Evolutionary conservation across 495 filamentous ascomycete genomes (phyloP), one percentile per base, ranked within the genome.

Genomic region (Daldinia bambusicola): DNA sequence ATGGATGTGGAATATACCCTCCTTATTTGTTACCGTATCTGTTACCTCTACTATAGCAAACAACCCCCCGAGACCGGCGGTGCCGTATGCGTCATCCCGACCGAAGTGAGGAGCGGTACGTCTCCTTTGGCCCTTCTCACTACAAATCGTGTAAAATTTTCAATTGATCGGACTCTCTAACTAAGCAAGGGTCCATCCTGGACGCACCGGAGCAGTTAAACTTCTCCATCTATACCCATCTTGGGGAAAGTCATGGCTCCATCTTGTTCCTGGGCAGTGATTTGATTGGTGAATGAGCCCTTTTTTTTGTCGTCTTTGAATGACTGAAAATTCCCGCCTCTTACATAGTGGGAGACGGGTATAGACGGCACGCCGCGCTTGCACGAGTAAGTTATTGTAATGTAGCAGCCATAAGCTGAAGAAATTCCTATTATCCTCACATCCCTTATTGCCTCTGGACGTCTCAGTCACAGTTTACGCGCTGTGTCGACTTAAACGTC

Each of bases 11-110:
- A n/a, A n/a, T n/a, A n/a, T n/a, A n/a, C n/a, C n/a, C 6, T 22
- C 43, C 16, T 52, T 53, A n/a, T 30, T 22, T 53, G 50, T 53
- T 53, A 53, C 50, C 55, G 34, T 30, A 38, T 40, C 5, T 38
- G 55, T 41, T 38, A 38, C 32, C 10, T 4, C 16, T 57, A 36
- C 53, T 56, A 36, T 14, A 56, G 16, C 12, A n/a, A 62, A n/a
- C 40, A 37, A 20, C 9, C 70, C 60, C 70, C 70, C 70, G 70
- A 72, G 70, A 72, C 70, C 70, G 70, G 70, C 70, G 50, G n/a
- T 34, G 53, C 41, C 57, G 50, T 69, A 73, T 73, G 70, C 66
- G 70, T 73, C 70, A 73, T 73, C 37, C 52, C 51, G 36, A 34
- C 52, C 57, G 32, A 66, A 52, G 48, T 61, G 59, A 34, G 51